Evolutionary conservation across 1,139 yeast species (phyloP).

Genomic region (Hemisphaericaspora xylanilytica): DNA sequence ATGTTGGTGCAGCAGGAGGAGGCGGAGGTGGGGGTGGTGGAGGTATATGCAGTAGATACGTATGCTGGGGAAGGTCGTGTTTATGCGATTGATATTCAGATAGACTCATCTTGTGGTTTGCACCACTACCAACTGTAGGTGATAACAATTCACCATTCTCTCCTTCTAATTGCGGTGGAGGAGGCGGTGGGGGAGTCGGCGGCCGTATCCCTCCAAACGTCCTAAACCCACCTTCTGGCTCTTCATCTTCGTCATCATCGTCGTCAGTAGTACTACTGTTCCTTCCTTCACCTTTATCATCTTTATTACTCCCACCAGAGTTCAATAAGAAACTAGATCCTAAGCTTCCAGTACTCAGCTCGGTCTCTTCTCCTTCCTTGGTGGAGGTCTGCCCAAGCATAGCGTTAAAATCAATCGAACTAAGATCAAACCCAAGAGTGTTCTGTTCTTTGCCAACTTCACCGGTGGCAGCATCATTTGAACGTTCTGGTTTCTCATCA

Average conservation of each 20-base stretch:
- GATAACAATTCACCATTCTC: constrained; percentile 3
- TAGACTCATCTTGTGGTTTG: constrained; percentile 6
- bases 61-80: neutral
- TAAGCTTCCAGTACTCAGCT: constrained; percentile 3
- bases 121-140: neutral
- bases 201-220: constrained; percentile 5
- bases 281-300: neutral
- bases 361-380: constrained; percentile 1
- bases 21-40: too few species aligned
- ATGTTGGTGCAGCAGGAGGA: neutral
- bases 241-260: constrained; percentile 1
- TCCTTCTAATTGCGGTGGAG: constrained; percentile 2
- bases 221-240: neutral
- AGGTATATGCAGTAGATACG: neutral
- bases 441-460: neutral
- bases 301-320: neutral
- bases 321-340: constrained; percentile 5
- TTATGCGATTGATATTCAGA: constrained; percentile 6
- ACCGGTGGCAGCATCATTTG: neutral
- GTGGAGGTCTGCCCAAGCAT: constrained; percentile 1
- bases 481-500: neutral
- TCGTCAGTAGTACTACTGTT: constrained; percentile 2
- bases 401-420: constrained; percentile 4
- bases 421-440: constrained; percentile 4
- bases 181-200: constrained; percentile 6